Evolutionary conservation across 345 rosid genomes (phyloP), one percentile per base, ranked within the genome.

Genomic region (Luvunga scandens): DNA sequence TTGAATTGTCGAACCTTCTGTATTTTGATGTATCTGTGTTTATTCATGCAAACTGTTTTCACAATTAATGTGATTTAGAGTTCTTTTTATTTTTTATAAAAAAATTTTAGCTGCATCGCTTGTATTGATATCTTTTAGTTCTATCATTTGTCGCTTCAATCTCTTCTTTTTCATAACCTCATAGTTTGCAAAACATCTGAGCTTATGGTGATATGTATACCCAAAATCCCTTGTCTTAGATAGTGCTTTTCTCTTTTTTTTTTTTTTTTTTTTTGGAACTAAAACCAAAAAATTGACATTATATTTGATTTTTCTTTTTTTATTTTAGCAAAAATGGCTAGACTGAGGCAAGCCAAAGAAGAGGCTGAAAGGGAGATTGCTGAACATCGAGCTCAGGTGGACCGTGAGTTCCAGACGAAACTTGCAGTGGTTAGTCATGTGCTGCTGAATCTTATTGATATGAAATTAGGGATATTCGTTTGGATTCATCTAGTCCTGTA

Each of bases 341-440:
- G 96, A 56, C 80, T 95, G 86, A 93, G 89, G 83, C 97, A 93
- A 84, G 98, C 99, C 81, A 93, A 95, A 84, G 98, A 95, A 81
- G 99, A 93, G 87, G 99, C 98, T 55, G 96, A 93, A 71, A 92
- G 78, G 84, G 98, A 95, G 78, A 76, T 89, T 79, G 90, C 95
- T 60, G 96, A 85, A 72, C 87, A 86, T 79, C 91, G 93, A 50
- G 88, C 97, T 64, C 97, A 88, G 66, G 77, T 90, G 87, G 99
- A 93, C 83, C 86, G 83, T 67, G 91, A 91, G 62, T 95, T 89
- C 84, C 98, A 91, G 87, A 93, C 85, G 84, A 95, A 93, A 82
- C 84, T 92, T 73, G 85, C 92, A 6, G 94, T 90, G 93, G 99
- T 95, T 77, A 80, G 42, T 56, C 69, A 16, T n/a, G 55, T 36